Percentiles rank a stretch among this genome's conserved stretches.
Conservation (phyloP, 768 basidiomycete genomes). For the Termitomyces sp. region DNA sequence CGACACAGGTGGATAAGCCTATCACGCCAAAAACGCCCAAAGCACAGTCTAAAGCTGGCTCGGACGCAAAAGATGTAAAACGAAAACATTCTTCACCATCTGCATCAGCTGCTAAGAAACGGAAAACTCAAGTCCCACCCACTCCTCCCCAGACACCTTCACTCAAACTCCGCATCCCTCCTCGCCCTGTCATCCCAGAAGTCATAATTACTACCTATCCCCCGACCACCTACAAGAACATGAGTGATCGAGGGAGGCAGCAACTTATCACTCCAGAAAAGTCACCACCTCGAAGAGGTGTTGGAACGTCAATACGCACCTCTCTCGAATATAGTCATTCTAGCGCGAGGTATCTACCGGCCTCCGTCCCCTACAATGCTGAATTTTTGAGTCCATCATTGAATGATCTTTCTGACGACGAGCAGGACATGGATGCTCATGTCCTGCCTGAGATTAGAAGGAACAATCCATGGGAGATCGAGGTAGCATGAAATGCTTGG, state of each 20-base stretch:
- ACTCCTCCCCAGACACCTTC: slow-evolving; percentile 16
- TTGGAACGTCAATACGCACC: not conserved
- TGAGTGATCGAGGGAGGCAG: not conserved
- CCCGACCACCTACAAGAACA: slow-evolving; percentile 1
- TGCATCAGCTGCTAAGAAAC: slow-evolving; percentile 12
- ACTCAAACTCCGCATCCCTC: slow-evolving; percentile 12
- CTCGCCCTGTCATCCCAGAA: slow-evolving; percentile 10
- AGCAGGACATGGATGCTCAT: slow-evolving; percentile 8
- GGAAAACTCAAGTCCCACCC: slow-evolving; percentile 9
- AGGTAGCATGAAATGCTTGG: slow-evolving; percentile 13
- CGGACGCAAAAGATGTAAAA: slow-evolving; percentile 5
- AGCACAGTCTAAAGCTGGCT: not conserved
- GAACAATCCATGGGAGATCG: slow-evolving; percentile 3
- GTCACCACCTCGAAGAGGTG: slow-evolving; percentile 7
- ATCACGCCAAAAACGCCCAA: not conserved
- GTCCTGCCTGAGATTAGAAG: slow-evolving; percentile 14
- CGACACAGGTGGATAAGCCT: slow-evolving; percentile 11
- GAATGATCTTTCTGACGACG: slow-evolving; percentile 5
- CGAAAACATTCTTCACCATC: slow-evolving; percentile 7
- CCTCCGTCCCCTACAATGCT: not conserved
- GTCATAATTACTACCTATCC: slow-evolving; percentile 11
- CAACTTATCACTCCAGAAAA: slow-evolving; percentile 14
- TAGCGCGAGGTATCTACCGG: not conserved
- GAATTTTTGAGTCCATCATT: not conserved
- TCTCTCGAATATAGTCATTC: not conserved